Percentiles rank a stretch among this genome's conserved stretches.
phyloP scores from a whole-genome alignment of 2,329 filamentous ascomycete genomes.

The Eutypella sp. region DNA sequence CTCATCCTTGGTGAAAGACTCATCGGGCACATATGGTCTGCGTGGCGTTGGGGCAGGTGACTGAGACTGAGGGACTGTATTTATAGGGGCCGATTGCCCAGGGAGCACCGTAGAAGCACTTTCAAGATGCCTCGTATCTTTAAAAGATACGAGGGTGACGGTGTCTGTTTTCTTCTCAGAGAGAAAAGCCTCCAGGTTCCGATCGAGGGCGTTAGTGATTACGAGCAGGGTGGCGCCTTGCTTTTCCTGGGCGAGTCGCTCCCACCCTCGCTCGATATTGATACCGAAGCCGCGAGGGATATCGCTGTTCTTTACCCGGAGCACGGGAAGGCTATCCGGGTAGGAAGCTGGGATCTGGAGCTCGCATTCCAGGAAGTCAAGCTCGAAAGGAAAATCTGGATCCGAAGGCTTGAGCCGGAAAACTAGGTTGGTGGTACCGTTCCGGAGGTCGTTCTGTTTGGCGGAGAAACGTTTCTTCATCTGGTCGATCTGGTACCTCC shows the following conservation, averaged over 20 bases:
- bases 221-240: constrained; percentile 56
- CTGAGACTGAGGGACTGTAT: constrained; percentile 3
- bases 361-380: constrained; percentile 63
- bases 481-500: constrained; percentile 71
- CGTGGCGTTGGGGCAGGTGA: constrained; percentile 6
- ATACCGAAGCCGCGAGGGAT: constrained; percentile 68
- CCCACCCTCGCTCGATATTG: constrained; percentile 73
- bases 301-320: constrained; percentile 62
- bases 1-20: constrained; percentile 53
- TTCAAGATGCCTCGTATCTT: constrained; percentile 48
- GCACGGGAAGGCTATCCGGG: constrained; percentile 50
- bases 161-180: constrained; percentile 67
- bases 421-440: constrained; percentile 51
- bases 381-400: constrained; percentile 77
- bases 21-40: constrained; percentile 36
- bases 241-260: constrained; percentile 53
- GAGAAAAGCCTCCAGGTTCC: constrained; percentile 64
- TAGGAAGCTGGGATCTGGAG: constrained; percentile 61
- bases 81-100: constrained; percentile 5
- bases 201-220: constrained; percentile 66
- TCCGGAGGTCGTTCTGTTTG: constrained; percentile 35
- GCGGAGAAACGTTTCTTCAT: constrained; percentile 61
- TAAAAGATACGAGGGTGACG: constrained; percentile 61
- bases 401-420: constrained; percentile 71
- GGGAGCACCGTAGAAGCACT: constrained; percentile 10